Conservation (phyloP, 345 rosid species). For the Kandelia obovata region DNA sequence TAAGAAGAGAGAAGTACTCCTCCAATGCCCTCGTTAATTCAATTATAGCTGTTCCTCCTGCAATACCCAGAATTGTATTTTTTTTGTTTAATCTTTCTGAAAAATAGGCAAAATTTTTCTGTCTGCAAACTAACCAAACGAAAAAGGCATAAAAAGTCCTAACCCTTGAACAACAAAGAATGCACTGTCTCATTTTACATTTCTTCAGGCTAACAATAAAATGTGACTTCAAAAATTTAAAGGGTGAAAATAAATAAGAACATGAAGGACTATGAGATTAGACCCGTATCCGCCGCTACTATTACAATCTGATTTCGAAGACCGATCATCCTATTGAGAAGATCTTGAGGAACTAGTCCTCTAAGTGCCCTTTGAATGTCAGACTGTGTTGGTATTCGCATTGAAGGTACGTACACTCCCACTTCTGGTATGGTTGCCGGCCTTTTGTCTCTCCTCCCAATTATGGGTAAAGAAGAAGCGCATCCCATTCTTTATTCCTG, state of each 20-base stretch:
- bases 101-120: neutral
- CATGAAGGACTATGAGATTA: conserved; percentile 7
- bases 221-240: neutral
- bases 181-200: neutral
- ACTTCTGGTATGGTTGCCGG: conserved; percentile 46
- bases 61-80: conserved; percentile 1
- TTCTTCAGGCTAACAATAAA: no score
- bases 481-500: neutral
- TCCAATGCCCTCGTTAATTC: conserved; percentile 64
- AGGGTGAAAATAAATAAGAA: neutral
- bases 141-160: neutral
- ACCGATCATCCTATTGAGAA: conserved; percentile 43
- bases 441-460: conserved; percentile 24
- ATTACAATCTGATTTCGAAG: conserved; percentile 65
- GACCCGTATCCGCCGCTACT: conserved; percentile 73
- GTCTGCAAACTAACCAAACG: neutral
- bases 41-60: conserved; percentile 61
- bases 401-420: conserved; percentile 57
- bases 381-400: conserved; percentile 60
- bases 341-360: conserved; percentile 54
- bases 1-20: conserved; percentile 65
- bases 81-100: neutral
- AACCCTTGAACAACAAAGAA: neutral
- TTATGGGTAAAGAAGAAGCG: neutral
- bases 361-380: conserved; percentile 66